Evolutionary conservation across 2,329 filamentous ascomycete genomes (phyloP).

Genomic region (Cyclaneusma minus): DNA sequence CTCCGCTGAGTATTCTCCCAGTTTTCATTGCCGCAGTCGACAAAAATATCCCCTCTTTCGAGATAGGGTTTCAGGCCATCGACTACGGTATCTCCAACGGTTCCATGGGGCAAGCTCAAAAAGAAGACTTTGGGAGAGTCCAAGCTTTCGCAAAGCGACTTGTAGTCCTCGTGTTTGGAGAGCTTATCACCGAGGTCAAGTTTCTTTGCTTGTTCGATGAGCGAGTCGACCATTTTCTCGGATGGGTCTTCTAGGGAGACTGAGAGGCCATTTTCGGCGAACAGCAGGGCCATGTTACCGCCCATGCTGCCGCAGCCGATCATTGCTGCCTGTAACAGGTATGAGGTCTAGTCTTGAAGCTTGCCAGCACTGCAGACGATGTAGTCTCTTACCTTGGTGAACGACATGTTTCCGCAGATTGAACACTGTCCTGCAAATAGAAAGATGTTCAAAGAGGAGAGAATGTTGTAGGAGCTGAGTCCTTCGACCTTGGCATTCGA

Average conservation of each 20-base stretch:
- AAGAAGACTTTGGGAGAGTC: slow-evolving; percentile 32
- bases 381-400: no score
- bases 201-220: slow-evolving; percentile 14
- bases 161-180: slow-evolving; percentile 25
- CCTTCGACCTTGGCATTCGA: no score
- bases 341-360: no score
- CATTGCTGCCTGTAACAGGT: slow-evolving; percentile 32
- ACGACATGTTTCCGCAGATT: no score
- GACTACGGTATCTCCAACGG: slow-evolving; percentile 22
- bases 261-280: slow-evolving; percentile 37
- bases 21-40: slow-evolving; percentile 55
- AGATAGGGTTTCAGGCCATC: slow-evolving; percentile 28
- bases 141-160: slow-evolving; percentile 31
- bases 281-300: slow-evolving; percentile 39
- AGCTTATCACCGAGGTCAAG: slow-evolving; percentile 17
- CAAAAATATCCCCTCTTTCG: slow-evolving; percentile 45
- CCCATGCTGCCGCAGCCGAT: slow-evolving; percentile 45
- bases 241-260: slow-evolving; percentile 38
- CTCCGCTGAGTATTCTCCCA: slow-evolving; percentile 47
- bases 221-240: slow-evolving; percentile 7
- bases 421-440: no score
- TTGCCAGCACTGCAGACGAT: no score
- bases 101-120: slow-evolving; percentile 34
- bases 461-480: no score
- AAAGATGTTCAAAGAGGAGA: no score